These are phyloP conservation scores for Botrytis medusae DNA, from an alignment of 2,329 filamentous ascomycete species.

Conservation along the genomic window DNA sequence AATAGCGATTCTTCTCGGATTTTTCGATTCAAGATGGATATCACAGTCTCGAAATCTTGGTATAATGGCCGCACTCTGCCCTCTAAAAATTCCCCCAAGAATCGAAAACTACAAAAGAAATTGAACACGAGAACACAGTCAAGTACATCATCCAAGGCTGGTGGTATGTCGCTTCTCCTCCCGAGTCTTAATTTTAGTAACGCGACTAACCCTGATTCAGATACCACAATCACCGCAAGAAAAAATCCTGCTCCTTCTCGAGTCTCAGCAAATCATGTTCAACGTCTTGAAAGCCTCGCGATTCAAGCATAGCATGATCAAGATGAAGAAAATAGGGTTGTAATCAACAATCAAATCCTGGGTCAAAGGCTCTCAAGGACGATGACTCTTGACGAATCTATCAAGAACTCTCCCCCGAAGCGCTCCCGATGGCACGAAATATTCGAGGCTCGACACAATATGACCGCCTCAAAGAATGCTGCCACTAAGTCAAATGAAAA, in stretches of 20 bases:
- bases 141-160: background rate
- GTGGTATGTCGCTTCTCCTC: background rate
- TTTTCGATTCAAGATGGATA: background rate
- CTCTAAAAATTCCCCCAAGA: no score
- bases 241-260: background rate
- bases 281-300: background rate
- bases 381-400: background rate
- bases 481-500: background rate
- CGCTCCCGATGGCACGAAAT: constrained; percentile 10
- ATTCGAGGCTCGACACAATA: background rate
- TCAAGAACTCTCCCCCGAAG: background rate
- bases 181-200: background rate
- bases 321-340: background rate
- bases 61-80: background rate
- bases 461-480: background rate
- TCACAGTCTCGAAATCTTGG: background rate
- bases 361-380: background rate
- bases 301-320: background rate
- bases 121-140: background rate
- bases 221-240: background rate
- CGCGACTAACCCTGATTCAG: background rate
- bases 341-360: no score
- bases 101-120: background rate
- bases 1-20: background rate
- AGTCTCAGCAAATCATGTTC: background rate